Evolutionary conservation across 805 yeast species (phyloP).

Genomic region (Saturnispora sekii): DNA sequence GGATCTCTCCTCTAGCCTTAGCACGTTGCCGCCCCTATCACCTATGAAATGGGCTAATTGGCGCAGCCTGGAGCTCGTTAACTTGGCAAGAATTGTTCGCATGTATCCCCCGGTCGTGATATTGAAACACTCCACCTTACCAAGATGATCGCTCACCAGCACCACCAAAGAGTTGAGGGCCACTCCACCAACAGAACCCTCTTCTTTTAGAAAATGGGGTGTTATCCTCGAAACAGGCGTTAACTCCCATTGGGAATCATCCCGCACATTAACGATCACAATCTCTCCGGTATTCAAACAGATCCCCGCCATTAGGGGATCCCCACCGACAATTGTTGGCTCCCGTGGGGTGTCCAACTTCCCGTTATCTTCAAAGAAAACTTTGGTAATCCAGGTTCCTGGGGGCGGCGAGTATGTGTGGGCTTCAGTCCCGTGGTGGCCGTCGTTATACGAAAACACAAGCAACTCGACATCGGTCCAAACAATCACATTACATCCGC

Average conservation of each 20-base stretch:
- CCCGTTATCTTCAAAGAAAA: conserved; percentile 19
- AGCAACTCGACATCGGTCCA: conserved; percentile 15
- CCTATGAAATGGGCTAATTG: conserved; percentile 21
- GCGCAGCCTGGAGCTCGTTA: conserved; percentile 14
- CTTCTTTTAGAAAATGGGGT: conserved; percentile 18
- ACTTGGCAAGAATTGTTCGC: conserved; percentile 22
- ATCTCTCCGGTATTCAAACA: conserved; percentile 33
- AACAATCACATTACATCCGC: conserved; percentile 20
- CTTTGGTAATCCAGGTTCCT: conserved; percentile 13
- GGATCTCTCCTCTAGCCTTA: conserved; percentile 20
- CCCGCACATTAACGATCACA: conserved; percentile 34
- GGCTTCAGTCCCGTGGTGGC: conserved; percentile 2
- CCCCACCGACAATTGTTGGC: conserved; percentile 21
- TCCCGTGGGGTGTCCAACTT: conserved; percentile 13
- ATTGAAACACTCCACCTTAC: conserved; percentile 34
- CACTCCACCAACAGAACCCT: conserved; percentile 20
- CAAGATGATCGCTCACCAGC: conserved; percentile 34
- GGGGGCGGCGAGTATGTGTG: conserved; percentile 2
- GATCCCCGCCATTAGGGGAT: conserved; percentile 23
- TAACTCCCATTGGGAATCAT: conserved; percentile 13
- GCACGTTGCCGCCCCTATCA: conserved; percentile 17
- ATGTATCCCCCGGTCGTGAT: conserved; percentile 33
- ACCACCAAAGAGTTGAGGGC: conserved; percentile 23
- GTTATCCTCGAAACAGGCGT: conserved; percentile 15
- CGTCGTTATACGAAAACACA: conserved; percentile 13